Percentiles rank a stretch among this genome's conserved stretches.
Conservation (phyloP, 2,329 filamentous ascomycete species). For the Exophiala xenobiotica region DNA sequence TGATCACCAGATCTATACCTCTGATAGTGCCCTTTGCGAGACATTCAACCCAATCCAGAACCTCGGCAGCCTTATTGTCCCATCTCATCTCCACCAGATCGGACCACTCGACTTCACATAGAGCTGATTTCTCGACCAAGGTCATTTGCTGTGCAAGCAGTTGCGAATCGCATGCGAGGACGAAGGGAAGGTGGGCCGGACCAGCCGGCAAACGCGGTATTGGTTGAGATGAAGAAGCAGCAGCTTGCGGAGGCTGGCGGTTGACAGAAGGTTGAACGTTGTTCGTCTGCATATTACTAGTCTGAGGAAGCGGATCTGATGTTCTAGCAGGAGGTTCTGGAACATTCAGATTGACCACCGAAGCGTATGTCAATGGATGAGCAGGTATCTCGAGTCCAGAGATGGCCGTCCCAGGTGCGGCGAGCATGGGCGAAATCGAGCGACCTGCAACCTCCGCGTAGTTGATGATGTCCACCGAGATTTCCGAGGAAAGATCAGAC, state of each 20-base stretch:
- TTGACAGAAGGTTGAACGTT: not conserved
- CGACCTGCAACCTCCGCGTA: conserved; percentile 36
- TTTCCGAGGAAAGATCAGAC: conserved; percentile 53
- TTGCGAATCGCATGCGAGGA: conserved; percentile 62
- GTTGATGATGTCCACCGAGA: conserved; percentile 54
- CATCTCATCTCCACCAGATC: conserved; percentile 64
- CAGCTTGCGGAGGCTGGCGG: not conserved
- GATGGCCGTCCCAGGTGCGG: conserved; percentile 37
- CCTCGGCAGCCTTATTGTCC: conserved; percentile 54
- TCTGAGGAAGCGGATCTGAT: conserved; percentile 34
- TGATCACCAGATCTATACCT: conserved; percentile 64
- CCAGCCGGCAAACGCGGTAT: conserved; percentile 17
- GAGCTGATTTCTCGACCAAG: conserved; percentile 63
- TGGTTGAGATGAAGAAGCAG: conserved; percentile 6
- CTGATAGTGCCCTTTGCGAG: conserved; percentile 52
- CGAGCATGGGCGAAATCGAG: conserved; percentile 34
- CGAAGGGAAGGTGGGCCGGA: conserved; percentile 58
- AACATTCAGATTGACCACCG: conserved; percentile 44
- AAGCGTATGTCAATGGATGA: conserved; percentile 47
- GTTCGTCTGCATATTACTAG: not conserved
- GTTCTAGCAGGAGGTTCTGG: conserved; percentile 37
- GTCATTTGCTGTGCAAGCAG: conserved; percentile 63
- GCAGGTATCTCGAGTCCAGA: conserved; percentile 44
- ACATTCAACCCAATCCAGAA: conserved; percentile 62
- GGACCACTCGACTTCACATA: conserved; percentile 67